Base-by-base conservation (phyloP, 2,329 filamentous ascomycete species). In the Esteya vermicola region DNA sequence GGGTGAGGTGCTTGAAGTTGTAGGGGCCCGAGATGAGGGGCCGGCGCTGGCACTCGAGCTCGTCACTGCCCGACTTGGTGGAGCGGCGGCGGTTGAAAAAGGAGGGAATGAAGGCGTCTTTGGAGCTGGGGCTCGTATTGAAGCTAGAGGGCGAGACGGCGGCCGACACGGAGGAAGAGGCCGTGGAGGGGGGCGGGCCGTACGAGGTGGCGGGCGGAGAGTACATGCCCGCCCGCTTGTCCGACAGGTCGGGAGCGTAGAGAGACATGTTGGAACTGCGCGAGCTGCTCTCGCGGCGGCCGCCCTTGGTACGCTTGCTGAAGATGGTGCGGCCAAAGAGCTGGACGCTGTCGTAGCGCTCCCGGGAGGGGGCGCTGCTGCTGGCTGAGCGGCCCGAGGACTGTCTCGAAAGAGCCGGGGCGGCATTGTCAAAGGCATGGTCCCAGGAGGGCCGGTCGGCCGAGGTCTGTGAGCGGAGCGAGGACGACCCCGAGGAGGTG, bases 1-100 rank as follows among this genome's bases (percentile, higher is more conserved):
- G 74, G 4, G 70, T 67, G 26, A 80, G 63, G 54, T 80, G 75
- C 51, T 78, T 74, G 45, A 80, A 80, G 58, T 79, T 78, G 56
- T 75, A 79, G 3, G 75, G 75, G 1, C 62, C 68, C 1, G 75
- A 80, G 40, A 80, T 80, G 40, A 68, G 65, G 37, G 67, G 51
- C 45, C 62, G 67, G 49, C 56, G 67, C 39, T 54, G 52, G 13
- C 51, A 54, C 48, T 38, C 48, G 38, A 36, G 18, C 12, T 48
- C 40, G 22, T 54, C 52, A n/a, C 51, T 51, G 9, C 54, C 54
- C n/a, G 52, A 51, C 39, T 55, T 61, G 38, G 52, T 48, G 20
- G 53, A 47, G 48, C 65, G 68, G 40, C 71, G 63, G 38, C 71
- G 62, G 33, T 62, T 55, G 43, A 76, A 74, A 33, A 76, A 56